Evolutionary conservation across 202 grass and related monocot species (phyloP).

Genomic region (Panicum hallii): DNA sequence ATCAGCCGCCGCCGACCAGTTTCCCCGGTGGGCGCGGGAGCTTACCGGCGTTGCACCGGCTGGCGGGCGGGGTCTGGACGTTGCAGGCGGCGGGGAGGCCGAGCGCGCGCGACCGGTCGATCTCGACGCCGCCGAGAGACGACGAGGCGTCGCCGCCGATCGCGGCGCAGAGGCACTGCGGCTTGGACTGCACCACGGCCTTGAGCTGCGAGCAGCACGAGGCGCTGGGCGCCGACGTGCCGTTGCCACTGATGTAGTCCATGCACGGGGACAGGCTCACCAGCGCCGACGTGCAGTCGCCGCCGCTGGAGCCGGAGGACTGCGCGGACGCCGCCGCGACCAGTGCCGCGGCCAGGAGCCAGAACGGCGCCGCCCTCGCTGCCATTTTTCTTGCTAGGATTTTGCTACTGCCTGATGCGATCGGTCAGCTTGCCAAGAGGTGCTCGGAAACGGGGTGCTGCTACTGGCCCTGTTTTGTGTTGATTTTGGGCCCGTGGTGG

Average conservation of each 20-base stretch:
- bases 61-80: conserved; percentile 54
- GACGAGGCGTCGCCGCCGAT: conserved; percentile 40
- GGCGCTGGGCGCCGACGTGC: conserved; percentile 27
- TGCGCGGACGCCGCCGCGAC: conserved; percentile 42
- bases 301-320: conserved; percentile 27
- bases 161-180: conserved; percentile 57
- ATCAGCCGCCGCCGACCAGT: background rate
- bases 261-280: conserved; percentile 65
- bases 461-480: background rate
- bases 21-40: background rate
- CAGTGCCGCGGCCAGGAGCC: conserved; percentile 18
- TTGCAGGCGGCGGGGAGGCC: conserved; percentile 50
- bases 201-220: conserved; percentile 59
- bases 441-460: too few species aligned
- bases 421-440: too few species aligned
- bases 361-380: background rate
- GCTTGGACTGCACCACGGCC: conserved; percentile 56
- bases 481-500: background rate
- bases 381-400: conserved; percentile 34
- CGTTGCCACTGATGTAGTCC: conserved; percentile 66
- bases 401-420: too few species aligned
- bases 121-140: conserved; percentile 45
- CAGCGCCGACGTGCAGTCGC: conserved; percentile 54
- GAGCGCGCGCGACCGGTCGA: conserved; percentile 51
- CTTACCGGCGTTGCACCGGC: conserved; percentile 59